These are phyloP conservation scores for Ampelocalamus luodianensis DNA, from an alignment of 176 grass and related monocot species.

Conservation along the genomic window DNA sequence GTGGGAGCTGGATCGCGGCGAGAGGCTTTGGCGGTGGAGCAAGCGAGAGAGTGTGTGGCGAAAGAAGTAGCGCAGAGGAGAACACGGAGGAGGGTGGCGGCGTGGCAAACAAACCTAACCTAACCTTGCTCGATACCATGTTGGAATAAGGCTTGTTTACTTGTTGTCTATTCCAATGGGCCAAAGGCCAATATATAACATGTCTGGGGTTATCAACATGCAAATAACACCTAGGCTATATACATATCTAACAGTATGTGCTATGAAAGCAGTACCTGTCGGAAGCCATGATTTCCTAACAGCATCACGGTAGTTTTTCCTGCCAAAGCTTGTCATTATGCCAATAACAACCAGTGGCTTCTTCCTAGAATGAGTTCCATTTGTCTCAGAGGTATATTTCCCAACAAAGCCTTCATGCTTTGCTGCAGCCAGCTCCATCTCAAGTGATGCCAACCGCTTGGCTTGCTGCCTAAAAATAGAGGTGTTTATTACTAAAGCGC, in stretches of 20 bases:
- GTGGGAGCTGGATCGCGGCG: too few relatives aligned
- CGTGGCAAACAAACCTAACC: too few relatives aligned
- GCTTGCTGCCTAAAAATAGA: slow-evolving; percentile 78
- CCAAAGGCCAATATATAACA: too few relatives aligned
- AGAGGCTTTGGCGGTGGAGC: too few relatives aligned
- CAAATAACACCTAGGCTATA: too few relatives aligned
- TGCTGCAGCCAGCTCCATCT: slow-evolving; percentile 89
- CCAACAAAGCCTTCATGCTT: slow-evolving; percentile 77
- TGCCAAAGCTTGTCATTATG: slow-evolving; percentile 85
- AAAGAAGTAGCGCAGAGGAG: too few relatives aligned
- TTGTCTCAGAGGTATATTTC: slow-evolving; percentile 77
- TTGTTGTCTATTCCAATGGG: too few relatives aligned
- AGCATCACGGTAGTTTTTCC: slow-evolving; percentile 89
- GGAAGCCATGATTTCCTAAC: slow-evolving; percentile 95
- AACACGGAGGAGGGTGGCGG: too few relatives aligned
- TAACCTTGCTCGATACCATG: too few relatives aligned
- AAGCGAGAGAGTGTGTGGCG: too few relatives aligned
- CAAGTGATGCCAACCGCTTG: slow-evolving; percentile 79
- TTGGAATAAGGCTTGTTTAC: too few relatives aligned
- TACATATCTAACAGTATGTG: not conserved
- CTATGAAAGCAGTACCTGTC: slow-evolving; percentile 58
- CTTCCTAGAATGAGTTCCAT: slow-evolving; percentile 66
- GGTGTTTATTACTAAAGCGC: not conserved
- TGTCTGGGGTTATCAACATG: too few relatives aligned
- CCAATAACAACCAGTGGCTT: slow-evolving; percentile 80